Base-by-base conservation (phyloP, 345 rosid genomes). In the Raphanus raphanistrum region DNA sequence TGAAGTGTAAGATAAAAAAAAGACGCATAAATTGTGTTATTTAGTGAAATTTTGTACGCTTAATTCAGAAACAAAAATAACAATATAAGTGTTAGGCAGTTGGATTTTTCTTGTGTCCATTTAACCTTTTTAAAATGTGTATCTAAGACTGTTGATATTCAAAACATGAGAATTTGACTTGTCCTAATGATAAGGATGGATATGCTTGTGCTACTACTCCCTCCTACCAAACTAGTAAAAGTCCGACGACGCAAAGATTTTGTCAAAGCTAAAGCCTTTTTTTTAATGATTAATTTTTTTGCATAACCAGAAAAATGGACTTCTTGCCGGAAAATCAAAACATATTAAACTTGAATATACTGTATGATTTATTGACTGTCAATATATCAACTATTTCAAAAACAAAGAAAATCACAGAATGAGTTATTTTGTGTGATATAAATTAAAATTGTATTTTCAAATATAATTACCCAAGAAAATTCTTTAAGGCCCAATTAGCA, bases 101-200 rank as follows among this genome's bases (percentile, higher is more conserved):
- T 21, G 21, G 21, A 21, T 21, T 21, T 21, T 21, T 21, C 21
- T 21, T 21, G 21, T 21, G 21, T 21, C 21, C 21, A 21, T 21
- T 21, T 21, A 21, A 21, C 21, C 21, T 21, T 21, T 21, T 21
- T 21, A 21, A 21, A 21, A 21, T 21, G 21, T 28, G 29, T 28
- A 21, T 21, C 21, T 21, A 21, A 21, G 21, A 21, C 21, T 3
- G 3, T 25, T 61, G 10, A 62, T 52, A 70, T 70, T 76, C 75
- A 76, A 70, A 70, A 35, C 80, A 62, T 54, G 50, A 68, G 68
- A 50, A 21, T 45, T 71, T 73, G 76, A 73, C 76, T 73, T 17
- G 48, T 63, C 62, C 76, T 31, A 12, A 25, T 6, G 15, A 21
- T 11, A 61, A 27, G 75, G 15, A 21, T 21, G 21, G 45, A 62